Base-by-base conservation (phyloP, 805 yeast species). In the Sporopachydermia lactativora region DNA sequence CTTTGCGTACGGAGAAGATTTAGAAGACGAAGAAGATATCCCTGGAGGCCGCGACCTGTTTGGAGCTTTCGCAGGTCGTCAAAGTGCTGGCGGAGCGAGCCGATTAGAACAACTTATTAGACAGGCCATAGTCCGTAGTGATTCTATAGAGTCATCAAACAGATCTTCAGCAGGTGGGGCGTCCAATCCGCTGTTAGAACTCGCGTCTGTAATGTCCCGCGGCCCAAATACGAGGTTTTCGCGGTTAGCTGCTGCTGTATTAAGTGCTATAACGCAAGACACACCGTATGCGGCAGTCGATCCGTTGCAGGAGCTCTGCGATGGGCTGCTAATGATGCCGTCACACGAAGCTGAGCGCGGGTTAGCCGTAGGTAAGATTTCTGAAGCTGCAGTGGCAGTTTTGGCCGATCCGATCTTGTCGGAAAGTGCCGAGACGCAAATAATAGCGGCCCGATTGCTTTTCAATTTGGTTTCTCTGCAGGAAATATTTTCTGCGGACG, bases 381-480 rank as follows among this genome's bases (percentile, higher is more conserved):
- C 81, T 0, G 63, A 61, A 19, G 68, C 70, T 13, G 57, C 88
- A 36, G 72, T 81, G 1, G 56, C 58, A 2, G 66, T 85, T 4
- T 59, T 89, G 53, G 64, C 65, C 13, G 76, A 74, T 45, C 78
- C 83, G 0, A 36, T 50, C 4, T 66, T 75, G 39, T 69, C 66
- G 18, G 81, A 74, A 15, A 80, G 81, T 46, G 60, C 83, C 39
- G 96, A 89, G 52, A 53, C 88, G n/a, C 89, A 81, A 51, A 59
- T 89, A 36, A 78, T 81, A 34, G 79, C 94, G 0, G 82, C 94
- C 51, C 70, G 96, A 39, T 82, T 95, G 52, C 61, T 88, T 14
- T 81, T 81, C 55, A 88, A 85, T 54, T 60, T 88, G 37, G 60
- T 85, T 41, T 96, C 85, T 52, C 79, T 81, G 6, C 70, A 78